Evolutionary conservation across 129 eudicot genomes (phyloP).

Genomic region (Lactuca sativa): DNA sequence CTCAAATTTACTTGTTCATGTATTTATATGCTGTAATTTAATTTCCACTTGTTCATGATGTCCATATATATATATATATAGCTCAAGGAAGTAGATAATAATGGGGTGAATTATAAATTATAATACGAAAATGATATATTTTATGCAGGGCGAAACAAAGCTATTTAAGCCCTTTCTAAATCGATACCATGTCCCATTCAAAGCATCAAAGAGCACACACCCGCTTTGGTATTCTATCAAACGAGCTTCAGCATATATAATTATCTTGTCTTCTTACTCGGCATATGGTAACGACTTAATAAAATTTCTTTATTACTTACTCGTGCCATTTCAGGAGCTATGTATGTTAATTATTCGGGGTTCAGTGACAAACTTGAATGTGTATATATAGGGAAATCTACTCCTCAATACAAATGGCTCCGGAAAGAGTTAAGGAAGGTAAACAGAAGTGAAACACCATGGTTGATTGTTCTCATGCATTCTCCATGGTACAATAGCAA

Average conservation of each 20-base stretch:
- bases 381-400: conserved; percentile 33
- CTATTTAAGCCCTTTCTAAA: conserved; percentile 45
- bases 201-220: conserved; percentile 41
- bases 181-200: conserved; percentile 44
- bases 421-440: conserved; percentile 42
- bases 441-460: conserved; percentile 56
- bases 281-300: conserved; percentile 36
- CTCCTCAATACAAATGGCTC: conserved; percentile 56
- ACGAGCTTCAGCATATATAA: conserved; percentile 53
- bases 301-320: too few relatives aligned
- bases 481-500: conserved; percentile 60
- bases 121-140: background rate
- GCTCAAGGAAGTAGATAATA: background rate
- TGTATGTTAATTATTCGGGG: background rate
- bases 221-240: conserved; percentile 62
- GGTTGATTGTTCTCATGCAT: conserved; percentile 62
- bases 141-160: conserved; percentile 43
- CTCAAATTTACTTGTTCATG: background rate
- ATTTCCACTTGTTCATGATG: background rate
- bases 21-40: background rate
- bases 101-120: too few relatives aligned
- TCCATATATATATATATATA: too few relatives aligned
- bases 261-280: conserved; percentile 53
- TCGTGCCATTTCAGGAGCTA: background rate
- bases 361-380: background rate